phyloP scores from a whole-genome alignment of 2,329 filamentous ascomycete genomes.

The Ascochyta rabiei region DNA sequence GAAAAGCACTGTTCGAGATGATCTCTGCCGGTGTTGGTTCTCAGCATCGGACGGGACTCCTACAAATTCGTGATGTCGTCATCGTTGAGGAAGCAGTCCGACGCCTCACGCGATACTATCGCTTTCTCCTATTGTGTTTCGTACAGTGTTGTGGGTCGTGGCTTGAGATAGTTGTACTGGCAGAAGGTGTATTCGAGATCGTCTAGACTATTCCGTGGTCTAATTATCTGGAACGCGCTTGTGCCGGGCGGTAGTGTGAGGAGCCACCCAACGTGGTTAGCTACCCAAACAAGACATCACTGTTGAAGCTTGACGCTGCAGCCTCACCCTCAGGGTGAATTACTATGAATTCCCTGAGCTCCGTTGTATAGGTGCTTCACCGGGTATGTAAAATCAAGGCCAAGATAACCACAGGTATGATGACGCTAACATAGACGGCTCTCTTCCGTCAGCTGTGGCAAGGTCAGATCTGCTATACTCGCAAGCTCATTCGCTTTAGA shows the following conservation, averaged over 20 bases:
- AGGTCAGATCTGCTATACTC: no score
- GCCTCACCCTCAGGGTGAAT: neutral
- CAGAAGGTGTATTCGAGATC: conserved; percentile 1
- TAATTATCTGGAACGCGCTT: conserved; percentile 1
- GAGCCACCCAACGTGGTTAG: neutral
- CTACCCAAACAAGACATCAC: neutral
- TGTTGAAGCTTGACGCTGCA: neutral
- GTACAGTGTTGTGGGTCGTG: conserved; percentile 3
- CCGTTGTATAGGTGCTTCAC: neutral
- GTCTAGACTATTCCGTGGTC: neutral
- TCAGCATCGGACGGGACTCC: neutral
- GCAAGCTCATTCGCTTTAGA: neutral
- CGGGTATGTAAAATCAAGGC: neutral
- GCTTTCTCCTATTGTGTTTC: neutral
- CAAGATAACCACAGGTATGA: no score
- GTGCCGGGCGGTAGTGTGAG: neutral
- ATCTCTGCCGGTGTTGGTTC: neutral
- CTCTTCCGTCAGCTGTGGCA: neutral
- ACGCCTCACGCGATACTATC: neutral
- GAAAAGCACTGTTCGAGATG: neutral
- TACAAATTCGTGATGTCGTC: neutral
- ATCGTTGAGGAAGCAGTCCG: neutral
- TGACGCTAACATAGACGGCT: neutral
- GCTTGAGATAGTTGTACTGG: neutral
- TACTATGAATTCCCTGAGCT: neutral